A percentile compares a stretch with the other conserved stretches of the same genome.
Conservation (phyloP, 768 basidiomycete species). For the Suillus bovinus region DNA sequence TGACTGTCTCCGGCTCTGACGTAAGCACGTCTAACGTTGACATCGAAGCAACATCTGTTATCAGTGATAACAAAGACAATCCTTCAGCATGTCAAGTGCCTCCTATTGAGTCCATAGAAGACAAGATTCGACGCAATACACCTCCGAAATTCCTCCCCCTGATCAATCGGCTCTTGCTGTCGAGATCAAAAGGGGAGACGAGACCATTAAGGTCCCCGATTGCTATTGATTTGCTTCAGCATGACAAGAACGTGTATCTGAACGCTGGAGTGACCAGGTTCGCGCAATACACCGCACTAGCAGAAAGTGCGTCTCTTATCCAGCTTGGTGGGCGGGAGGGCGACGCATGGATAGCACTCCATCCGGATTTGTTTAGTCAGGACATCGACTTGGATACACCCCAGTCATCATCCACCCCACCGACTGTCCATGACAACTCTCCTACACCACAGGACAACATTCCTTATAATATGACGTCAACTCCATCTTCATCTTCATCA, state of each 20-base stretch:
- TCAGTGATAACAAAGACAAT: conserved; percentile 9
- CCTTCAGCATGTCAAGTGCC: conserved; percentile 5
- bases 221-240: conserved; percentile 32
- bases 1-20: neutral
- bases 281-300: conserved; percentile 27
- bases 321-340: conserved; percentile 20
- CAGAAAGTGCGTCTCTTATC: conserved; percentile 28
- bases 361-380: conserved; percentile 13
- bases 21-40: neutral
- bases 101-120: conserved; percentile 7
- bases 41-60: conserved; percentile 2
- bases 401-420: conserved; percentile 19
- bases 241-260: conserved; percentile 27
- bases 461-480: neutral
- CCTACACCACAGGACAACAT: no score
- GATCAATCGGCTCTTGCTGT: conserved; percentile 23
- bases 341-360: conserved; percentile 30
- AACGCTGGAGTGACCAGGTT: conserved; percentile 29
- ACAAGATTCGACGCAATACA: conserved; percentile 12
- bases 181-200: conserved; percentile 29
- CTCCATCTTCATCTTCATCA: neutral
- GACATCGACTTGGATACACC: conserved; percentile 1
- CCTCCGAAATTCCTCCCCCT: conserved; percentile 33
- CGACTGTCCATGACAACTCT: neutral
- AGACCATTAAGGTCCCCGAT: conserved; percentile 42